Evolutionary conservation across 2,329 filamentous ascomycete genomes (phyloP).

Genomic region (Paraphaeosphaeria minitans): DNA sequence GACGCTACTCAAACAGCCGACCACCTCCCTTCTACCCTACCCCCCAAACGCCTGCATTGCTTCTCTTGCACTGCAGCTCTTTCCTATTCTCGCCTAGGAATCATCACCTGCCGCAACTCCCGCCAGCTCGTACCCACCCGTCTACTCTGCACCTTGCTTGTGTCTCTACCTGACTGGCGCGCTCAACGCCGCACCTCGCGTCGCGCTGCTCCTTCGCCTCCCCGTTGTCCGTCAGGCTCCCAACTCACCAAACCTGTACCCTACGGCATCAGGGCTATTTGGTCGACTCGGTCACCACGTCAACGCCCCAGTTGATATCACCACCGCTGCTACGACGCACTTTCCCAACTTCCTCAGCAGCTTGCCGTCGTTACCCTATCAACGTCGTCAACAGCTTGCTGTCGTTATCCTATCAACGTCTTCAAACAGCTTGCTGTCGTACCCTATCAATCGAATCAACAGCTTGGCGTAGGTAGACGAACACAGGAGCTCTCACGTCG

Average conservation of each 20-base stretch:
- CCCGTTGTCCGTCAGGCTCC: slow-evolving; percentile 22
- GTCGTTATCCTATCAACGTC: too few species aligned
- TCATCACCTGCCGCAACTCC: background rate
- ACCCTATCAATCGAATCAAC: slow-evolving; percentile 10
- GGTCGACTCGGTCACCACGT: slow-evolving; percentile 21
- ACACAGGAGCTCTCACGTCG: slow-evolving; percentile 20
- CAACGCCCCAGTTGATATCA: slow-evolving; percentile 21
- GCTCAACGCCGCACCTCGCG: slow-evolving; percentile 33
- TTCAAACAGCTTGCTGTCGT: slow-evolving; percentile 13
- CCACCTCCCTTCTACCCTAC: slow-evolving; percentile 29
- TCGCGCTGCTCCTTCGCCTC: slow-evolving; percentile 21
- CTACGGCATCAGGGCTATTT: slow-evolving; percentile 19
- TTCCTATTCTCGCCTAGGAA: slow-evolving; percentile 31
- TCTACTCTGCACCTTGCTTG: slow-evolving; percentile 19
- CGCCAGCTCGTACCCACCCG: slow-evolving; percentile 7
- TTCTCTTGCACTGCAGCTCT: slow-evolving; percentile 21
- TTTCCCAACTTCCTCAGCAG: slow-evolving; percentile 15
- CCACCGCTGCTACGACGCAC: slow-evolving; percentile 4
- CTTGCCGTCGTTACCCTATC: slow-evolving; percentile 10
- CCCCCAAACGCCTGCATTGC: slow-evolving; percentile 27
- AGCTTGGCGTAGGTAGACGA: slow-evolving; percentile 21
- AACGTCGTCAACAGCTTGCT: slow-evolving; percentile 13
- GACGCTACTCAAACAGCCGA: slow-evolving; percentile 36
- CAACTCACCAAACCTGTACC: slow-evolving; percentile 15
- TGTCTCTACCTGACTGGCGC: slow-evolving; percentile 32